phyloP scores from a whole-genome alignment of 768 basidiomycete genomes.

The Lactarius sanguifluus region DNA sequence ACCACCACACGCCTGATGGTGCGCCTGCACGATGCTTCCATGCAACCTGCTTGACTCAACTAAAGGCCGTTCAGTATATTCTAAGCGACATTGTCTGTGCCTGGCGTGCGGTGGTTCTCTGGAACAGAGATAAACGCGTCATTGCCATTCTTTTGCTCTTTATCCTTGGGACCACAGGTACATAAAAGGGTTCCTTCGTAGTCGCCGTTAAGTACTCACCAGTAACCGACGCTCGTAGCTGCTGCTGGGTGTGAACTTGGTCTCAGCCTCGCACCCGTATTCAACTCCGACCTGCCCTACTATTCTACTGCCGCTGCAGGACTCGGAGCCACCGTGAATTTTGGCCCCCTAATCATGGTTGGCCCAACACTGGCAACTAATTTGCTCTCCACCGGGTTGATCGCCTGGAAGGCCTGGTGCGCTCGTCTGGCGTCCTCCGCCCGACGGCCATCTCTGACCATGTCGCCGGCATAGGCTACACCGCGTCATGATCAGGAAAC shows the following conservation, averaged over 20 bases:
- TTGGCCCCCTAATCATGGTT: neutral
- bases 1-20: neutral
- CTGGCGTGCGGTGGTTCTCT: conserved; percentile 4
- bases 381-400: neutral
- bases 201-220: neutral
- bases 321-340: neutral
- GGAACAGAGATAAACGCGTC: conserved; percentile 2
- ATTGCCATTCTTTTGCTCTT: neutral
- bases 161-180: conserved; percentile 2
- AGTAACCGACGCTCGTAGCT: neutral
- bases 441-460: neutral
- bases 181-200: no score
- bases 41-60: neutral
- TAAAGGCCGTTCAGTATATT: neutral
- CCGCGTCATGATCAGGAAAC: neutral
- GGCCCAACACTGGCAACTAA: neutral
- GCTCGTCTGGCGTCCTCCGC: neutral
- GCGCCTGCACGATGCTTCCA: neutral
- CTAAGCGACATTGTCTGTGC: conserved; percentile 3
- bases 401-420: conserved; percentile 1
- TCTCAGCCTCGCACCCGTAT: neutral
- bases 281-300: neutral
- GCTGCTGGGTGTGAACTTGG: neutral
- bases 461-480: neutral
- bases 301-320: no score